These are phyloP conservation scores for Diaporthe velutina DNA, from an alignment of 2,329 filamentous ascomycete species.

Conservation along the genomic window DNA sequence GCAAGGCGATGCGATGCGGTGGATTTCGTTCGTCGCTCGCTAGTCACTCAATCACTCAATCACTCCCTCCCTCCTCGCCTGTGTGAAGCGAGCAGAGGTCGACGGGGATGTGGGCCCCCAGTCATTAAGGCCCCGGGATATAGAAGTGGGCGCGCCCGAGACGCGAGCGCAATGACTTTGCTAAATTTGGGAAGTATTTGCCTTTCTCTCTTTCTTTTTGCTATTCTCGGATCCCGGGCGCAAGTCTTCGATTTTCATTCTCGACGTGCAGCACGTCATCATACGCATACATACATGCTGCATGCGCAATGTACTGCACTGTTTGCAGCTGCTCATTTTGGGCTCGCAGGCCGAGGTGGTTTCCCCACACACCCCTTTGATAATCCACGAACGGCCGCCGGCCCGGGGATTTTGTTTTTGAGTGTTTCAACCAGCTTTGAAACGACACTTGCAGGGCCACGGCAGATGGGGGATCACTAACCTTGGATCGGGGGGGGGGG, in stretches of 20 bases:
- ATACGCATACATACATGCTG: neutral
- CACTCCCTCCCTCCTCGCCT: neutral
- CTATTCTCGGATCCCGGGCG: slow-evolving; percentile 4
- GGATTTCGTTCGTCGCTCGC: neutral
- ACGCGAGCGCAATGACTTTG: neutral
- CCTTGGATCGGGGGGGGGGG: no score
- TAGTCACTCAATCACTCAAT: neutral
- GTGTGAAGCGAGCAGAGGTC: neutral
- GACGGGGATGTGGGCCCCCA: neutral
- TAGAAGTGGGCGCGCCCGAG: neutral
- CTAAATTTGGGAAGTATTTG: neutral
- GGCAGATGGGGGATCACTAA: slow-evolving; percentile 15
- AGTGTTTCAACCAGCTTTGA: slow-evolving; percentile 17
- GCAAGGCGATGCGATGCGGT: neutral
- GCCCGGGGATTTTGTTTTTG: slow-evolving; percentile 20
- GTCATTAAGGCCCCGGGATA: neutral
- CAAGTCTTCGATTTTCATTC: neutral
- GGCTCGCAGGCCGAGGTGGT: slow-evolving; percentile 5
- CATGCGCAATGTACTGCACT: neutral
- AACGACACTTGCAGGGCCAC: slow-evolving; percentile 26
- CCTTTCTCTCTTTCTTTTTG: neutral
- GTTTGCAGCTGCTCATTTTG: neutral
- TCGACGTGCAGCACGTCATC: neutral
- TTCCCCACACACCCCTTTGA: neutral
- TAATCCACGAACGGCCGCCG: slow-evolving; percentile 11